A percentile compares a stretch with the other conserved stretches of the same genome.
phyloP scores from a whole-genome alignment of 495 filamentous ascomycete species.

The Lasiosphaeris hirsuta region DNA sequence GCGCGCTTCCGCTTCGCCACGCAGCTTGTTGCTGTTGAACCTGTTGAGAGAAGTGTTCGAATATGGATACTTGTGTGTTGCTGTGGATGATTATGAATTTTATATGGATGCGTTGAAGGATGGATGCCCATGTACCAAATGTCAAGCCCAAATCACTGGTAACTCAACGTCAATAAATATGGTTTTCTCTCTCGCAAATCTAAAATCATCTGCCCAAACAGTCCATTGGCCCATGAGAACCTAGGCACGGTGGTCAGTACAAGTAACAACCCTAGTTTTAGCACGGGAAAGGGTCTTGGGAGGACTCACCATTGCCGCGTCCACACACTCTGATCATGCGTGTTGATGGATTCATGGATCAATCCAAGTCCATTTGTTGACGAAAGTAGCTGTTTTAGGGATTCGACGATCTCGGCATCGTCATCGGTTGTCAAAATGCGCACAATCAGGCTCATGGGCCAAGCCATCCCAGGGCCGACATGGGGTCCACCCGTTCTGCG shows the following conservation, averaged over 20 bases:
- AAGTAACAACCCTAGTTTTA: background rate
- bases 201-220: constrained; percentile 65
- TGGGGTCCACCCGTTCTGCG: constrained; percentile 53
- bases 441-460: constrained; percentile 59
- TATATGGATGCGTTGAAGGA: no score
- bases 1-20: no score
- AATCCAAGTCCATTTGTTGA: constrained; percentile 58
- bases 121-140: no score
- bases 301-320: constrained; percentile 54
- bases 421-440: constrained; percentile 40
- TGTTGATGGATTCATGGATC: constrained; percentile 60
- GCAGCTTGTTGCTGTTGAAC: no score
- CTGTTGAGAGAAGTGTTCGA: no score
- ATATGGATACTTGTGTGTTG: no score
- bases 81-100: no score
- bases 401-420: constrained; percentile 46
- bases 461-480: constrained; percentile 52
- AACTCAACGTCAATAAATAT: constrained; percentile 35
- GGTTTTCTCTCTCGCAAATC: constrained; percentile 50
- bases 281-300: background rate
- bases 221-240: constrained; percentile 70
- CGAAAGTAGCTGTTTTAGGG: constrained; percentile 47
- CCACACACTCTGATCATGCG: constrained; percentile 49
- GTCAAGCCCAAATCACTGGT: constrained; percentile 23
- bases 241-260: constrained; percentile 23